A percentile compares a stretch with the other conserved stretches of the same genome.
phyloP scores from a whole-genome alignment of 1,139 yeast genomes.

The Kluyveromyces sp. region DNA sequence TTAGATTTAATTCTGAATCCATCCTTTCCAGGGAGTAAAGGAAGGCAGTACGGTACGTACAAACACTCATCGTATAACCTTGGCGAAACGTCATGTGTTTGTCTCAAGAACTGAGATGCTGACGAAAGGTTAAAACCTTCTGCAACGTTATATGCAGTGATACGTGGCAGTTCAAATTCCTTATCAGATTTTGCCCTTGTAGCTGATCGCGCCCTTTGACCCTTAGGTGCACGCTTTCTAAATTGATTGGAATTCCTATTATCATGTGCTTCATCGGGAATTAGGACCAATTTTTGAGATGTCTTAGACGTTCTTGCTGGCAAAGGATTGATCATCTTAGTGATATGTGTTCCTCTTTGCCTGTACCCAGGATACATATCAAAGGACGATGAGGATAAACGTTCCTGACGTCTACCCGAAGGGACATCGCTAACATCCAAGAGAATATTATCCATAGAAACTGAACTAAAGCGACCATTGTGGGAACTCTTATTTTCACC shows the following conservation, averaged over 20 bases:
- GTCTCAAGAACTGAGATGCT: slow-evolving; percentile 55
- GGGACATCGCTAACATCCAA: slow-evolving; percentile 81
- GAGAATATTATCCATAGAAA: slow-evolving; percentile 62
- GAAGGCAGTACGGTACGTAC: slow-evolving; percentile 83
- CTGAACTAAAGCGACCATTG: slow-evolving; percentile 45
- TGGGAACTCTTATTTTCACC: neutral
- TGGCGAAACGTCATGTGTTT: slow-evolving; percentile 75
- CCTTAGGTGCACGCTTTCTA: slow-evolving; percentile 12
- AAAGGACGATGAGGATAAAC: slow-evolving; percentile 30
- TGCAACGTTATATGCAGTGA: slow-evolving; percentile 84
- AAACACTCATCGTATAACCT: slow-evolving; percentile 84
- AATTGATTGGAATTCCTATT: slow-evolving; percentile 11
- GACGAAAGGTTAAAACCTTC: slow-evolving; percentile 66
- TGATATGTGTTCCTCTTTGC: slow-evolving; percentile 20
- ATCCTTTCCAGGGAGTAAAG: slow-evolving; percentile 78
- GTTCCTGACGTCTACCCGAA: slow-evolving; percentile 40
- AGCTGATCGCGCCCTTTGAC: slow-evolving; percentile 3
- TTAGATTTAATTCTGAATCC: slow-evolving; percentile 80
- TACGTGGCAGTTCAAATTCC: slow-evolving; percentile 66
- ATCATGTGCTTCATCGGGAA: slow-evolving; percentile 57
- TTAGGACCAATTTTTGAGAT: slow-evolving; percentile 76
- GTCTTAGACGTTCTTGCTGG: slow-evolving; percentile 85
- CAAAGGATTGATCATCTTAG: slow-evolving; percentile 56
- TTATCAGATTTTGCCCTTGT: slow-evolving; percentile 52
- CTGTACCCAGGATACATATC: slow-evolving; percentile 13